phyloP scores from a whole-genome alignment of 768 basidiomycete genomes.

The Galerina marginata region DNA sequence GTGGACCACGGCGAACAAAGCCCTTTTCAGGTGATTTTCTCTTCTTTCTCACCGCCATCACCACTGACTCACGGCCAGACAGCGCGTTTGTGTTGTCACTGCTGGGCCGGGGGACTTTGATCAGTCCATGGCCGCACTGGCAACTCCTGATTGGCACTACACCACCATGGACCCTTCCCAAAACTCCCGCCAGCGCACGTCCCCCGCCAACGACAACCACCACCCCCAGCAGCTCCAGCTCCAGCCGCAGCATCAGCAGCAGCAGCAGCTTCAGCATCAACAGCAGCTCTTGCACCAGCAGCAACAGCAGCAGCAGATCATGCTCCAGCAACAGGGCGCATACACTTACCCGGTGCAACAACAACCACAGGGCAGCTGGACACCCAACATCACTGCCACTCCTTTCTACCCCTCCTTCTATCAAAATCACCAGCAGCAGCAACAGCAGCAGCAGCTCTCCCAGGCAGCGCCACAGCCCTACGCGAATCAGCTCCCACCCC shows the following conservation, averaged over 20 bases:
- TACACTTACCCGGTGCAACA: conserved; percentile 78
- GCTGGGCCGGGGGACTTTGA: background rate
- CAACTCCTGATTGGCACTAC: conserved; percentile 74
- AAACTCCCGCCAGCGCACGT: conserved; percentile 58
- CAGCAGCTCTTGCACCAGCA: conserved; percentile 28
- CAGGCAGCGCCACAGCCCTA: conserved; percentile 56
- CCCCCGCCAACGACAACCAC: conserved; percentile 58
- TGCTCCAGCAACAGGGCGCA: conserved; percentile 7
- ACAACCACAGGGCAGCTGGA: conserved; percentile 74
- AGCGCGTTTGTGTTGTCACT: background rate
- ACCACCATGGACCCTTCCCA: conserved; percentile 61
- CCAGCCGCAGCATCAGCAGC: conserved; percentile 25
- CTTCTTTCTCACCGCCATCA: background rate
- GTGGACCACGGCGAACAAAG: background rate
- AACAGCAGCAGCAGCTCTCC: conserved; percentile 48
- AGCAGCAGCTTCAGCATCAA: conserved; percentile 24
- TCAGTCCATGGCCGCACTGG: conserved; percentile 80
- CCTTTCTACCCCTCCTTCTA: conserved; percentile 83
- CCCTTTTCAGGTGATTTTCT: background rate
- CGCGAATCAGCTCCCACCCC: conserved; percentile 37
- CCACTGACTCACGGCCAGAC: background rate
- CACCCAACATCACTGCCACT: conserved; percentile 64
- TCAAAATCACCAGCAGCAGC: conserved; percentile 71
- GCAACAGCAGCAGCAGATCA: conserved; percentile 26
- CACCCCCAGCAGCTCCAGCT: conserved; percentile 30